Evolutionary conservation across 2,329 filamentous ascomycete genomes (phyloP).

Genomic region (Cladophialophora immunda): DNA sequence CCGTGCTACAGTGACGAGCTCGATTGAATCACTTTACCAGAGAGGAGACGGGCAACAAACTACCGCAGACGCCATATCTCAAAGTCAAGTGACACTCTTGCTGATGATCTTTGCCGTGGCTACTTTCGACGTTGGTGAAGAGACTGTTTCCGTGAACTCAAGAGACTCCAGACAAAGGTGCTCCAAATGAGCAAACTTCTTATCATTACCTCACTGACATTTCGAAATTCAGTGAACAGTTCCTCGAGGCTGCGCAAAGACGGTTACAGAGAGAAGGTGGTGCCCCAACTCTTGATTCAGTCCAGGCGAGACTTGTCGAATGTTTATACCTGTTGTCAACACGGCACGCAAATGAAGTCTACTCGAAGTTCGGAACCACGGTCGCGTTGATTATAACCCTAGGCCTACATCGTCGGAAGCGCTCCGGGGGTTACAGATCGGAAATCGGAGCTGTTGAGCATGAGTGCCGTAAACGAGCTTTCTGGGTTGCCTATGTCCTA

Average conservation of each 20-base stretch:
- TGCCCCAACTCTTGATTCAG: constrained; percentile 3
- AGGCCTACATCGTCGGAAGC: constrained; percentile 5
- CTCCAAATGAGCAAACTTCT: neutral
- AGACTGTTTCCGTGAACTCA: neutral
- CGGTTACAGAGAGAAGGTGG: constrained; percentile 1
- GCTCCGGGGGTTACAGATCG: neutral
- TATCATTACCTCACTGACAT: neutral
- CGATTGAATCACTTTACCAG: neutral
- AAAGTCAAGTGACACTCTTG: neutral
- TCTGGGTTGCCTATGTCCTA: constrained; percentile 2
- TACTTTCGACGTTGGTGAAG: neutral
- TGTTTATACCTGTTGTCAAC: constrained; percentile 6
- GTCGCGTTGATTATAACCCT: constrained; percentile 8
- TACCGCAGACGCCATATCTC: neutral
- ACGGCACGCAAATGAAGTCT: constrained; percentile 7
- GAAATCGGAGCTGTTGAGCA: constrained; percentile 7
- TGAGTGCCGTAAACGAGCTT: constrained; percentile 7
- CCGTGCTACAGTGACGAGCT: neutral
- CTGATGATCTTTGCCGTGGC: constrained; percentile 9
- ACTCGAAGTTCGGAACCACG: constrained; percentile 9
- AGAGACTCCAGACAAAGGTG: neutral
- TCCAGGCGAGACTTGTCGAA: constrained; percentile 9
- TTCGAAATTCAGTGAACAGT: neutral
- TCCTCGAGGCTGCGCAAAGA: constrained; percentile 11
- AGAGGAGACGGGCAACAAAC: neutral